Evolutionary conservation across 2,329 filamentous ascomycete species (phyloP), one percentile per base, ranked within the genome.

Genomic region (Grosmannia clavigera): DNA sequence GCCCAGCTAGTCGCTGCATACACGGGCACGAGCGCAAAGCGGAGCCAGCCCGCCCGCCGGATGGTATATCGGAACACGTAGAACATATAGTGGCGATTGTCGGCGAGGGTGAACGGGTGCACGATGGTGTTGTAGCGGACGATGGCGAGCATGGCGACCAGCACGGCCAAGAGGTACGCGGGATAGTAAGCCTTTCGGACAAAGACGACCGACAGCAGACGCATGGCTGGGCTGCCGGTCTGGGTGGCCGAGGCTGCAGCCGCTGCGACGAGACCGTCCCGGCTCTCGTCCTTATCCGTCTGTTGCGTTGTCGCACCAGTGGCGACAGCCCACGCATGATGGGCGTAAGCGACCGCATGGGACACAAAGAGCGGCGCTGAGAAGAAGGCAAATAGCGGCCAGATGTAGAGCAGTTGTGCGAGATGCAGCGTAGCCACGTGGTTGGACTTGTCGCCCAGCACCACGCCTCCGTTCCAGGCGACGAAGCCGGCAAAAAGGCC

Each of bases 71-170:
- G 85, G 76, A 99, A 99, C 62, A 95, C 78, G 74, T 99, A 99
- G 72, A 99, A 99, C 71, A 95, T 87, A 75, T 96, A 99, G 71
- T 99, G 94, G 2, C 94, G 81, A 72, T 99, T 99, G 72, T 99
- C 94, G 40, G 94, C 94, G 0, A 97, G 81, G 0, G 92, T 96
- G 70, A 97, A 99, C 0, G 94, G 92, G 69, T 99, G 94, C 52
- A 97, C 82, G 64, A 96, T 87, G 40, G 94, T 99, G 78, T 96
- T 97, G 78, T 82, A 87, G 63, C 83, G 81, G 29, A 96, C 84
- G 25, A 84, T 70, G 14, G 69, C 65, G 2, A 75, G 54, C 0
- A 78, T 77, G 9, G 73, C 60, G 7, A 68, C 59, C 0, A 77
- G 55, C 3, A 74, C 74, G 1, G 65, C 64, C 9, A 70, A 35